Evolutionary conservation across 2,329 filamentous ascomycete genomes (phyloP), one percentile per base, ranked within the genome.

Genomic region (Leptographium flavum): DNA sequence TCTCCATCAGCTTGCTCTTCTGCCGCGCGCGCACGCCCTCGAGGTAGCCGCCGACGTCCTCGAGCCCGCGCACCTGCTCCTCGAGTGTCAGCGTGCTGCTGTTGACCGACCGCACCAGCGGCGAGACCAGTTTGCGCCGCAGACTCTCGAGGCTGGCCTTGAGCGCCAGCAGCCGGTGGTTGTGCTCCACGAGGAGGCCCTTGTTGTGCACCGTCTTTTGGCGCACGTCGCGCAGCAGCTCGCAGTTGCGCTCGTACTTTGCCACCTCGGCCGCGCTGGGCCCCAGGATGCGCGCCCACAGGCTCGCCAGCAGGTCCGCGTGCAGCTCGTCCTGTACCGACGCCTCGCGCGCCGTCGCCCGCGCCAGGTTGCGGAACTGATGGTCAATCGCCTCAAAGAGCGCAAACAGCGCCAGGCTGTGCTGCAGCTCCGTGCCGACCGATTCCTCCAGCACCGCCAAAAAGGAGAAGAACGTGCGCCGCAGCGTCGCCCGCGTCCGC

Each of bases 331-430:
- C 86, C 58, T 95, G 87, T 6, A 76, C 74, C 50, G 83, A 81
- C 19, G 81, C 78, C 64, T 95, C 88, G 55, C 87, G 84, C 45
- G 85, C 81, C 10, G 94, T 87, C 5, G 79, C 83, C 49, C 87
- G 81, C 51, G 86, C 86, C 1, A 95, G 73, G 59, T 92, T 93
- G 50, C 87, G 73, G 63, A 95, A 94, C 60, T 94, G 87, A 44
- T 79, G 76, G 63, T 96, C 90, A 54, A 95, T 87, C 48, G 80
- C 76, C 60, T 94, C 87, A 61, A 95, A 95, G n/a, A 94, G 78
- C 4, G 76, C 76, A 60, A 94, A 94, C 14, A 95, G 76, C 1
- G 79, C 75, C 2, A 87, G 75, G 35, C 81, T 83, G 63, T 90
- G 82, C 45, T 80, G 79, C 19, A 95, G 71, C 62, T 96, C 88